A percentile compares a stretch with the other conserved stretches of the same genome.
Evolutionary conservation across 164 flowering plant species (phyloP).

Genomic region (Malania oleifera): DNA sequence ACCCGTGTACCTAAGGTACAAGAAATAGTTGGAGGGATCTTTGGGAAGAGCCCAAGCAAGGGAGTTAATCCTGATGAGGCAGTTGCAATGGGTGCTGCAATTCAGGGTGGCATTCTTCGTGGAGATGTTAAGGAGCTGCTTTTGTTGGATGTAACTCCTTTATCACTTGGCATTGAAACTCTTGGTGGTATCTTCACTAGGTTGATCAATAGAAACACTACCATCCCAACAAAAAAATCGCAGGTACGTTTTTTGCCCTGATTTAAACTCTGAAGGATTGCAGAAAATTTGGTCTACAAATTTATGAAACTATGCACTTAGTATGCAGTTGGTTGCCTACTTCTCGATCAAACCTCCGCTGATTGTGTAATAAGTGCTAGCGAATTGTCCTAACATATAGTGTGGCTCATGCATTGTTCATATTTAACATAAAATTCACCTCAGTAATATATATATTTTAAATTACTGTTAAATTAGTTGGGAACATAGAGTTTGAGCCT

Average conservation of each 20-base stretch:
- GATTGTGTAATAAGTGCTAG: too few relatives aligned
- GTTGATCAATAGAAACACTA: constrained; percentile 59
- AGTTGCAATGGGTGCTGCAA: constrained; percentile 80
- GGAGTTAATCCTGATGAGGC: constrained; percentile 82
- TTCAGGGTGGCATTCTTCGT: constrained; percentile 69
- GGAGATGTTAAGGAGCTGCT: constrained; percentile 74
- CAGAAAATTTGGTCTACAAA: not conserved
- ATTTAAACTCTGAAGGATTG: not conserved
- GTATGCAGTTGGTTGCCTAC: too few relatives aligned
- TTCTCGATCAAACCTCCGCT: too few relatives aligned
- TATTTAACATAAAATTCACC: too few relatives aligned
- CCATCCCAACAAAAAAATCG: constrained; percentile 62
- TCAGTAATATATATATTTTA: too few relatives aligned
- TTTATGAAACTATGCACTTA: not conserved
- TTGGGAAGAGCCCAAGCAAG: constrained; percentile 66
- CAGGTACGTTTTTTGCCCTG: constrained; percentile 34
- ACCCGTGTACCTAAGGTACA: constrained; percentile 72
- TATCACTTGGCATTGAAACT: constrained; percentile 71
- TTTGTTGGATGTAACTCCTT: constrained; percentile 65
- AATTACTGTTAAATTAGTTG: too few relatives aligned
- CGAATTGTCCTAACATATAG: too few relatives aligned
- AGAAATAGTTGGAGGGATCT: constrained; percentile 51
- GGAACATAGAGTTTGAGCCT: too few relatives aligned
- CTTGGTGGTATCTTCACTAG: constrained; percentile 66
- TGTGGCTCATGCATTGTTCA: too few relatives aligned